phyloP scores from a whole-genome alignment of 2,329 filamentous ascomycete genomes.

The Iodosphaeria phyllophila region DNA sequence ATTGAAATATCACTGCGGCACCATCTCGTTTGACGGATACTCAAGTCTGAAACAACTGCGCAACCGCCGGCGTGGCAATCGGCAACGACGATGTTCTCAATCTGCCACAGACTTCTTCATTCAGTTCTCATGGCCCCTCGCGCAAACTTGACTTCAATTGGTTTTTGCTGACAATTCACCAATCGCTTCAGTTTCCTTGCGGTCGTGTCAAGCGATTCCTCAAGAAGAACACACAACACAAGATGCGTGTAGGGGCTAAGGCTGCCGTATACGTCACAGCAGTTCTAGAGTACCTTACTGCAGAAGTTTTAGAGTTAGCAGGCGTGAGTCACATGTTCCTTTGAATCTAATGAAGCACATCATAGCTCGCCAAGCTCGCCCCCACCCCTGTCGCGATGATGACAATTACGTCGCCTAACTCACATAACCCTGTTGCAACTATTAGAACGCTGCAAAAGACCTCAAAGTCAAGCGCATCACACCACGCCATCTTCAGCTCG shows the following conservation, averaged over 20 bases:
- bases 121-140: no score
- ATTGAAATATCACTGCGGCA: no score
- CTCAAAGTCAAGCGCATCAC: slow-evolving; percentile 99
- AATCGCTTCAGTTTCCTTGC: slow-evolving; percentile 64
- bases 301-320: slow-evolving; percentile 92
- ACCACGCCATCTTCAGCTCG: slow-evolving; percentile 89
- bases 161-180: slow-evolving; percentile 4
- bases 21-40: no score
- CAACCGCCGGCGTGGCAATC: no score
- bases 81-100: no score
- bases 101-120: no score
- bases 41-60: no score
- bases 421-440: slow-evolving; percentile 5
- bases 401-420: slow-evolving; percentile 4
- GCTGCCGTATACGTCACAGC: slow-evolving; percentile 96
- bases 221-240: slow-evolving; percentile 98
- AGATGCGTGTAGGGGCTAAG: slow-evolving; percentile 98
- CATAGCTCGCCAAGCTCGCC: slow-evolving; percentile 2
- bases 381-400: slow-evolving; percentile 1
- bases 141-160: no score
- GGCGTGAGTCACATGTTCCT: slow-evolving; percentile 39
- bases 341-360: slow-evolving; percentile 1
- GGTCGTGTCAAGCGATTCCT: slow-evolving; percentile 99
- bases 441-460: slow-evolving; percentile 88
- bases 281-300: slow-evolving; percentile 93